A percentile compares a stretch with the other conserved stretches of the same genome.
Conservation (phyloP, 768 basidiomycete species). For the Lactarius tabidus region DNA sequence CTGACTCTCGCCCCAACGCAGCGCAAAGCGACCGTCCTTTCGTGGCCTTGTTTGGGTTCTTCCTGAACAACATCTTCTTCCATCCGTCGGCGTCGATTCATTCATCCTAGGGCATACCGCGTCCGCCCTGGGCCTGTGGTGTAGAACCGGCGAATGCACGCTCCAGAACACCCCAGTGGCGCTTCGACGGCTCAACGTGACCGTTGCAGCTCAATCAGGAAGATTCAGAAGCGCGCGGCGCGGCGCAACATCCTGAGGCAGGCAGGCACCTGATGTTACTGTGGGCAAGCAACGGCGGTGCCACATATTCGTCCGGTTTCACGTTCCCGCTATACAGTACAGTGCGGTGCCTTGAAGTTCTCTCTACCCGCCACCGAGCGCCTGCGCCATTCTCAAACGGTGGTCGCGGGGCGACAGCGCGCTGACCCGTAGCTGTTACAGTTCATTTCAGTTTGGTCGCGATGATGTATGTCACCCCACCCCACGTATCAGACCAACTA, state of each 20-base stretch:
- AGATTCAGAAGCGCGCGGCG: background rate
- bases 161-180: too few species aligned
- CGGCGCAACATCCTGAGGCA: background rate
- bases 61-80: too few species aligned
- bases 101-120: background rate
- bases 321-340: too few species aligned
- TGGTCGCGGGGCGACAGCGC: too few species aligned
- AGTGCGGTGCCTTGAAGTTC: background rate
- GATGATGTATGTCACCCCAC: background rate
- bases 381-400: too few species aligned
- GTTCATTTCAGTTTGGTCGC: too few species aligned
- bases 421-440: too few species aligned
- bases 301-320: too few species aligned
- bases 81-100: background rate
- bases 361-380: background rate
- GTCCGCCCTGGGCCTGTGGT: background rate
- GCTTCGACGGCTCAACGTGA: background rate
- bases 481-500: background rate
- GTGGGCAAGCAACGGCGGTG: background rate
- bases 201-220: background rate
- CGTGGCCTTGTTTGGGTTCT: too few species aligned
- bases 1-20: background rate
- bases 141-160: background rate
- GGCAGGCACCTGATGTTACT: background rate
- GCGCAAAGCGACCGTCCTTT: too few species aligned